Percentiles rank a stretch among this genome's conserved stretches.
phyloP scores from a whole-genome alignment of 768 basidiomycete genomes.

The Amylocystis lapponica region DNA sequence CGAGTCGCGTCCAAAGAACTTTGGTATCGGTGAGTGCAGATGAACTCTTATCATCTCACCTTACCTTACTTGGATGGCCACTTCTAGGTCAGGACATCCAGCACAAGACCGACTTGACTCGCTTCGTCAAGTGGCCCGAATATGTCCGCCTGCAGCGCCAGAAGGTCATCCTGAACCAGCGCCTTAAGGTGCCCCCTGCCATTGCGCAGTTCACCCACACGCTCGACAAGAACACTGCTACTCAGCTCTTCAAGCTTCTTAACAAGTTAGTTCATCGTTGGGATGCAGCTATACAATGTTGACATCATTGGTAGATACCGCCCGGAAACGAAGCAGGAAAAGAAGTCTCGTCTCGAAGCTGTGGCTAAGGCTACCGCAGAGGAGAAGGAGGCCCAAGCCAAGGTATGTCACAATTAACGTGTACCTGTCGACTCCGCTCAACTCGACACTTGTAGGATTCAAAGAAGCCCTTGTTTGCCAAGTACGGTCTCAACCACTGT shows the following conservation, averaged over 20 bases:
- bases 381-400: slow-evolving; percentile 61
- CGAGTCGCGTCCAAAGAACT: slow-evolving; percentile 86
- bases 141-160: slow-evolving; percentile 97
- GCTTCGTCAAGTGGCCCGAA: slow-evolving; percentile 99
- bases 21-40: slow-evolving; percentile 75
- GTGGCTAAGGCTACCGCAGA: slow-evolving; percentile 74
- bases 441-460: too few relatives aligned
- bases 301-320: slow-evolving; percentile 60
- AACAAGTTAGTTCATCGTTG: slow-evolving; percentile 61
- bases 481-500: slow-evolving; percentile 96
- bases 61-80: neutral
- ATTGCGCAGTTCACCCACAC: slow-evolving; percentile 97
- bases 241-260: slow-evolving; percentile 94
- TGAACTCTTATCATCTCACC: neutral
- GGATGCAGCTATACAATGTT: too few relatives aligned
- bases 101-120: slow-evolving; percentile 84
- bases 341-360: slow-evolving; percentile 86
- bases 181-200: slow-evolving; percentile 96
- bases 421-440: too few relatives aligned
- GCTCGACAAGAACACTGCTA: slow-evolving; percentile 98
- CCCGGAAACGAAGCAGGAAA: slow-evolving; percentile 93
- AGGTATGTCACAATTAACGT: too few relatives aligned
- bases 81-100: slow-evolving; percentile 85
- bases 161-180: slow-evolving; percentile 97
- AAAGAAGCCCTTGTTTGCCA: slow-evolving; percentile 94